These are phyloP conservation scores for Linum lewisii DNA, from an alignment of 345 rosid genomes.

Conservation along the genomic window DNA sequence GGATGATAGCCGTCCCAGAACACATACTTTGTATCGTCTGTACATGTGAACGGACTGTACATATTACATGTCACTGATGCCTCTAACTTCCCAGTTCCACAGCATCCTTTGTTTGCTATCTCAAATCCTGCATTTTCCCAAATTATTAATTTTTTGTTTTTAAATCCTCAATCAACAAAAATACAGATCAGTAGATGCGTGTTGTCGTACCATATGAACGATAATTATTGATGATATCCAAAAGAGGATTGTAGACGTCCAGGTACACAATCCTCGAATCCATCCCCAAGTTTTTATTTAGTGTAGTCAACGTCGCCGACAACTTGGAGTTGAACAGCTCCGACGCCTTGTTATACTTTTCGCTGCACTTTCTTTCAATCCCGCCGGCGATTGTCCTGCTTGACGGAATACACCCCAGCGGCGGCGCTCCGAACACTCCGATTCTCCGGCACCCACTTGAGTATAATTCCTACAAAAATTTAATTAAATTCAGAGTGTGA, in stretches of 20 bases:
- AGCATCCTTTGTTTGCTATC: neutral
- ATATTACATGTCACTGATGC: neutral
- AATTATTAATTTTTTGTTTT: no score
- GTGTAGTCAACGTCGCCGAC: neutral
- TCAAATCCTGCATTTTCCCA: neutral
- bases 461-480: neutral
- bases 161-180: neutral
- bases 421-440: neutral
- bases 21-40: neutral
- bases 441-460: neutral
- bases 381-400: conserved; percentile 1
- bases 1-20: conserved; percentile 6
- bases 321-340: conserved; percentile 5
- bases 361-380: neutral
- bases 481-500: neutral
- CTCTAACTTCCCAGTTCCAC: conserved; percentile 1
- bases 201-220: neutral
- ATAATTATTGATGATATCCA: conserved; percentile 3
- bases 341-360: neutral
- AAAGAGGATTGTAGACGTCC: neutral
- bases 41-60: conserved; percentile 1
- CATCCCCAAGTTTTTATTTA: neutral
- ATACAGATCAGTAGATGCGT: no score
- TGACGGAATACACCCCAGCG: conserved; percentile 3
- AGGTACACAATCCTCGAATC: neutral